phyloP scores from a whole-genome alignment of 177 flowering plant genomes.

The Vitis hybrid region DNA sequence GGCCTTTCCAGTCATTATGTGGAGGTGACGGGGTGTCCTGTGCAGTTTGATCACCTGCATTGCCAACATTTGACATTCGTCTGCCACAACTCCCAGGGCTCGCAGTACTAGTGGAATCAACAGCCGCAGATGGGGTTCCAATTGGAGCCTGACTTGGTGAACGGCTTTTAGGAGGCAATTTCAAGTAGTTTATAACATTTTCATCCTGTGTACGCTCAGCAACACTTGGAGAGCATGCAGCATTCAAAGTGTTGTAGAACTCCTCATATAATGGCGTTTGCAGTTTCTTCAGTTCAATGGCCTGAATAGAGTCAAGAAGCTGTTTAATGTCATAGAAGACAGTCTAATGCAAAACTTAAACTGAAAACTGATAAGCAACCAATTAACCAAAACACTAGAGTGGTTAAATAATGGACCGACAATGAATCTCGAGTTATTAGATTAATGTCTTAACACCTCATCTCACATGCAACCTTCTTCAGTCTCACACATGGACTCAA shows the following conservation, averaged over 20 bases:
- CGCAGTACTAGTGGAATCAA: constrained; percentile 31
- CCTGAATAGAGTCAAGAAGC: constrained; percentile 38
- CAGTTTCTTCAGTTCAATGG: constrained; percentile 86
- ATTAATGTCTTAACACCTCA: too few species aligned
- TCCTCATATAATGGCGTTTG: constrained; percentile 90
- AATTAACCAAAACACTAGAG: too few species aligned
- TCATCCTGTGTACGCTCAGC: constrained; percentile 37
- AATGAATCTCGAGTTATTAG: neutral
- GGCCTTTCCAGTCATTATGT: constrained; percentile 29
- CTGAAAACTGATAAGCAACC: neutral
- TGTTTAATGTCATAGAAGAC: neutral
- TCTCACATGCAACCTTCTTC: too few species aligned
- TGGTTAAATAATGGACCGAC: too few species aligned
- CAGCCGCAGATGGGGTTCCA: constrained; percentile 38
- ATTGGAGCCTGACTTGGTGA: constrained; percentile 55
- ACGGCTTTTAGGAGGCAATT: constrained; percentile 80
- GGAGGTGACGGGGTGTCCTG: constrained; percentile 42
- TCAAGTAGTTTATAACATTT: constrained; percentile 41
- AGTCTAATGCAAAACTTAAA: neutral
- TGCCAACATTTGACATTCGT: constrained; percentile 43
- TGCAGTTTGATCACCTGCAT: constrained; percentile 33
- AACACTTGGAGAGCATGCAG: constrained; percentile 34
- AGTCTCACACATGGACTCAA: too few species aligned
- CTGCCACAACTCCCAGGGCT: constrained; percentile 62
- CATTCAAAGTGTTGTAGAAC: constrained; percentile 76